Conservation (phyloP, 1,139 yeast genomes). For the Saccharomyces hybrid region DNA sequence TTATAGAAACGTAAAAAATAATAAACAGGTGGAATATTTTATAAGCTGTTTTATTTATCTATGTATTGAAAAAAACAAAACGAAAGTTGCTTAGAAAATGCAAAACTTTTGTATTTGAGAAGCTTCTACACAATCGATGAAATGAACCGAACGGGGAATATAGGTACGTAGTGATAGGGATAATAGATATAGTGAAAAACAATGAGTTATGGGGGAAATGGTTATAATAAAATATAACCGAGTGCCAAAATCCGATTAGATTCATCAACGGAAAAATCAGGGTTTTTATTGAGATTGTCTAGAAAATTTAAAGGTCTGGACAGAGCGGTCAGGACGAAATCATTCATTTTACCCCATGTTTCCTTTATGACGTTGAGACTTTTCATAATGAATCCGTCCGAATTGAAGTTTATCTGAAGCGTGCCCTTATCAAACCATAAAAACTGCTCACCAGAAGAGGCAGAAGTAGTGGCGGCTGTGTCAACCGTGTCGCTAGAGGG, state of each 20-base stretch:
- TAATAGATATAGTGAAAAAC: background rate
- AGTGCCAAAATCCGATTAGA: background rate
- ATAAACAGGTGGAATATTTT: background rate
- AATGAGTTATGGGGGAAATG: background rate
- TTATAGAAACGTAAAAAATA: background rate
- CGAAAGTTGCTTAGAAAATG: background rate
- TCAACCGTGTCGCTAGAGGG: background rate
- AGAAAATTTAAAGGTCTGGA: background rate
- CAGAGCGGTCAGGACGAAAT: background rate
- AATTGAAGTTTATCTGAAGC: background rate
- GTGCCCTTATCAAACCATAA: background rate
- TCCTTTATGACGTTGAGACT: background rate
- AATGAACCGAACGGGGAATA: background rate
- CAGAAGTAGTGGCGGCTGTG: background rate
- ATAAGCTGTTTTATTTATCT: constrained; percentile 13
- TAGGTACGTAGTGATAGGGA: background rate
- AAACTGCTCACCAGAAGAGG: background rate
- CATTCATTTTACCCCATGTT: background rate
- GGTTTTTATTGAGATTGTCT: background rate
- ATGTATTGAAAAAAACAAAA: background rate
- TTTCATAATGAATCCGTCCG: background rate
- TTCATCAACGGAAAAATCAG: background rate
- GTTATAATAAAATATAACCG: background rate
- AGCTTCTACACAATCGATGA: background rate
- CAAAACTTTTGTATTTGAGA: background rate